Conservation (phyloP, 2,329 filamentous ascomycete genomes). For the Podosphaera xanthii region DNA sequence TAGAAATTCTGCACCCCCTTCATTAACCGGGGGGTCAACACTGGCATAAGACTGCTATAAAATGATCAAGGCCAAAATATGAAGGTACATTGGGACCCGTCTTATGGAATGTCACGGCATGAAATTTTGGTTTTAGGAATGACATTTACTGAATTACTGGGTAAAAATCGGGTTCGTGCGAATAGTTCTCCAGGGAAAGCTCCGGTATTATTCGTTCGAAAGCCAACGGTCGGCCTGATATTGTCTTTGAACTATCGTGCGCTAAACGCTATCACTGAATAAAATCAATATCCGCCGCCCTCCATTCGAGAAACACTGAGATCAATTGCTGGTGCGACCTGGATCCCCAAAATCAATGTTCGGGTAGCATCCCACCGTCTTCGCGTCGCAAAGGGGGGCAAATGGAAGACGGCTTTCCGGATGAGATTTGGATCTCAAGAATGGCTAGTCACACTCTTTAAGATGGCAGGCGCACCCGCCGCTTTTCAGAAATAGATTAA, state of each 20-base stretch:
- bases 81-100: not conserved
- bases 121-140: not conserved
- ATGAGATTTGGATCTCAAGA: no score
- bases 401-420: not conserved
- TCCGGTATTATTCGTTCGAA: no score
- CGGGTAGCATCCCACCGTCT: not conserved
- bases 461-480: no score
- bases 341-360: not conserved
- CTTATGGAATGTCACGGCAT: not conserved
- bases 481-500: not conserved
- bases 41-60: no score
- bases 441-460: not conserved
- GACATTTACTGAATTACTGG: not conserved
- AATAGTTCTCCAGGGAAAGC: no score
- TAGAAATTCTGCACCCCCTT: no score
- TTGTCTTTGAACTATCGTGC: no score
- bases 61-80: no score
- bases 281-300: not conserved
- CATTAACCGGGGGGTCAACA: no score
- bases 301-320: not conserved
- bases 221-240: no score
- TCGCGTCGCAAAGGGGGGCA: not conserved
- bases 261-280: not conserved
- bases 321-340: not conserved
- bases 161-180: no score